Conservation (phyloP, 148 eudicot species). For the Arbutus unedo region DNA sequence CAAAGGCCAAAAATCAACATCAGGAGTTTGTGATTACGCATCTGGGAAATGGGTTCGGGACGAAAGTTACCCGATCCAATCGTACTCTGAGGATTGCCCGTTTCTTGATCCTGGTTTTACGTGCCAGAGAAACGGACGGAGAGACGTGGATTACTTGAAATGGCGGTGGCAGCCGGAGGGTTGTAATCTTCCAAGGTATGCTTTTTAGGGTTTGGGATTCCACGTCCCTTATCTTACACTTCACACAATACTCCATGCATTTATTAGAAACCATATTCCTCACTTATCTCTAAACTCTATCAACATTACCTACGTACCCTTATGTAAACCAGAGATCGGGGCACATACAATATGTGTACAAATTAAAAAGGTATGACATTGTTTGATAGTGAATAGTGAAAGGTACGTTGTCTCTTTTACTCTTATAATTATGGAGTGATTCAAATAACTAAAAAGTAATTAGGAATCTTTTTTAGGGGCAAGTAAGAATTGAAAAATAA, state of each 20-base stretch:
- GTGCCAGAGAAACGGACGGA: conserved; percentile 60
- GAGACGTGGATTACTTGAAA: conserved; percentile 46
- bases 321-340: too few species aligned
- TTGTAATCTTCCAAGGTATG: conserved; percentile 74
- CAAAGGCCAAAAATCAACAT: neutral
- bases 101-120: conserved; percentile 77
- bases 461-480: too few species aligned
- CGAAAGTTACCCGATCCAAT: conserved; percentile 21
- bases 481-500: too few species aligned
- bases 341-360: too few species aligned
- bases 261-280: too few species aligned
- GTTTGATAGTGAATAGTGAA: too few species aligned
- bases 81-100: conserved; percentile 57
- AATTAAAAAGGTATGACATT: too few species aligned
- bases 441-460: too few species aligned
- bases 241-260: neutral
- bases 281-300: too few species aligned
- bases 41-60: conserved; percentile 71
- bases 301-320: too few species aligned
- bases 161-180: conserved; percentile 73
- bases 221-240: neutral
- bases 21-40: conserved; percentile 47
- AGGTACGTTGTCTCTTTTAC: too few species aligned
- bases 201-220: neutral
- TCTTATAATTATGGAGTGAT: too few species aligned